Base-by-base conservation (phyloP, 306 rosid species). In the Quercus glauca region DNA sequence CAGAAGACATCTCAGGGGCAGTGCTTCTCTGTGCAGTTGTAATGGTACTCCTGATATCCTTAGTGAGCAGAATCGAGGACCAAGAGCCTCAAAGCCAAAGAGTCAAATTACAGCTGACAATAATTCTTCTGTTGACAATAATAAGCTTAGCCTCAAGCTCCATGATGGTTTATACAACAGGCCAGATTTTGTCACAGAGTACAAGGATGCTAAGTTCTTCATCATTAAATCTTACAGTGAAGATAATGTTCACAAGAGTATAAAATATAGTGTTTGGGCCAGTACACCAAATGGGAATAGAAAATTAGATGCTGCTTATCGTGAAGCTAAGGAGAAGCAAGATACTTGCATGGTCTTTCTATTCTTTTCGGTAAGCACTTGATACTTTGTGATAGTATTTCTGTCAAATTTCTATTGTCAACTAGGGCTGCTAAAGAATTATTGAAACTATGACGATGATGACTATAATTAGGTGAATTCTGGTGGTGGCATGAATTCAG, bases 231-330 rank as follows among this genome's bases (percentile, higher is more conserved):
- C 97, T 52, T 92, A 92, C 78, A 92, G 97, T 58, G 97, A 92
- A 84, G 97, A 92, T 79, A 92, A 92, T 82, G 93, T 92, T 64
- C 97, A 92, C 89, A 92, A 92, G 89, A 92, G 97, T 73, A 92
- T 92, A 81, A 92, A 92, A 73, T 92, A 92, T 55, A 93, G 93
- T 73, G 91, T 92, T 79, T 92, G 97, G 97, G 97, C 97, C 67
- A 92, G 97, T 76, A 92, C 97, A 53, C 95, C 97, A 77, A 92
- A 92, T 69, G 97, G 97, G 73, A 92, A 92, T 80, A 90, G 88
- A 82, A 92, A 92, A 85, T 79, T 92, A 71, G 96, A 92, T 87
- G 88, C 92, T 73, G 95, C 97, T 41, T 90, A 84, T 86, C 82
- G 82, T 69, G 93, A 90, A 85, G 90, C 92, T 51, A 86, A 80